Base-by-base conservation (phyloP, 306 rosid species). In the Acmispon strigosus region DNA sequence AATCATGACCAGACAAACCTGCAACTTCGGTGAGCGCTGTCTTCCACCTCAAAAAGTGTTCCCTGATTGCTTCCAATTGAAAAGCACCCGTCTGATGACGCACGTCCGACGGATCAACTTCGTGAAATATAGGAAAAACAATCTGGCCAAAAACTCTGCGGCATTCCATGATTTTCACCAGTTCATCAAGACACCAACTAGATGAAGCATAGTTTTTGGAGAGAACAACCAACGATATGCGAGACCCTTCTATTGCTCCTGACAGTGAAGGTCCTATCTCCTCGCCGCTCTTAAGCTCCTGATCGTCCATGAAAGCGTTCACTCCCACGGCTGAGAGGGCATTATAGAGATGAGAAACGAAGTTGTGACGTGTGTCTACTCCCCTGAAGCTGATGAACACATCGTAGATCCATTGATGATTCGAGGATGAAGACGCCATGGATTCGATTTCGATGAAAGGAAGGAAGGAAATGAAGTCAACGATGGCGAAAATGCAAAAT, bases 141-240 rank as follows among this genome's bases (percentile, higher is more conserved):
- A 37, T 0, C 3, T 48, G 77, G 2, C 13, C 58, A 29, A 0
- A 0, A 6, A 2, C 4, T 69, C 5, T 7, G 1, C 0, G 44
- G 19, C 73, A 69, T 8, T 55, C 14, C 5, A 74, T 24, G 19
- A 69, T 62, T 10, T 55, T 15, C 1, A 0, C 45, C 7, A 69
- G 73, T 0, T 80, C 73, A 4, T 12, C 0, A 0, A 80, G 76
- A 69, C 84, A 80, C 77, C 80, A 80, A 3, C 10, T 16, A 3
- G 80, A 80, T 3, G 1, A 2, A 0, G 52, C n/a, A 3, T 74
- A 74, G 0, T 0, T 47, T 7, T 0, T 0, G 0, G 80, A 74
- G 37, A 74, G 16, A 55, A 74, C 52, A 45, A 74, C 32, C 0
- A 80, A 0, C 0, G 64, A 20, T 22, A 74, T 48, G 0, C 0